phyloP scores from a whole-genome alignment of 2,329 filamentous ascomycete species.

The Grosmannia penicillata region DNA sequence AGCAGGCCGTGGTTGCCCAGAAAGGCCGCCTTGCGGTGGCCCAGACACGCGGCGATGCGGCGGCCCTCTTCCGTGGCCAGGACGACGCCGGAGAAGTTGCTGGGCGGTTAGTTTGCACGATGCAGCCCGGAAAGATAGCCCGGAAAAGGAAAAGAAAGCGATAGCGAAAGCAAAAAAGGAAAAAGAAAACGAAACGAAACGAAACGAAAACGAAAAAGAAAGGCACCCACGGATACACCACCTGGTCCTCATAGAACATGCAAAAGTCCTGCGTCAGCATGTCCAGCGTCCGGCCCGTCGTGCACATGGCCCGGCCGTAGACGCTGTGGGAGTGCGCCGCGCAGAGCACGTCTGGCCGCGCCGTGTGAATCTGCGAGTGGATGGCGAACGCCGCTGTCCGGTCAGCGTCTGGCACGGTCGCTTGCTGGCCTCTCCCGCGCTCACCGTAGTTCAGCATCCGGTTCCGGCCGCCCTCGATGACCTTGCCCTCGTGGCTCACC shows the following conservation, averaged over 20 bases:
- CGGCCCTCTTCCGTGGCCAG: constrained; percentile 34
- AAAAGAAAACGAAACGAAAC: no score
- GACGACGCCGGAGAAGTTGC: constrained; percentile 35
- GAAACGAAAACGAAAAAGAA: neutral
- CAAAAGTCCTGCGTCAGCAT: constrained; percentile 51
- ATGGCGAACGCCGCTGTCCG: constrained; percentile 13
- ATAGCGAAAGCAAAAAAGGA: neutral
- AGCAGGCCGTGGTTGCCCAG: constrained; percentile 41
- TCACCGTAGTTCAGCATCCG: constrained; percentile 16
- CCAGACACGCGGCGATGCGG: constrained; percentile 31
- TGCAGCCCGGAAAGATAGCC: neutral
- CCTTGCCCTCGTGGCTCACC: constrained; percentile 40
- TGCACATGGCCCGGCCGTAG: constrained; percentile 43
- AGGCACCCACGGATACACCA: constrained; percentile 20
- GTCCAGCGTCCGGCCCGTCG: constrained; percentile 45
- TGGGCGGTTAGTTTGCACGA: neutral
- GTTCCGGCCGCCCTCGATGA: constrained; percentile 43
- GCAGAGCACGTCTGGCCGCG: constrained; percentile 37
- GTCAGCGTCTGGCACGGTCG: neutral
- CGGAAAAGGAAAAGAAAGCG: no score
- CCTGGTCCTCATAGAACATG: constrained; percentile 39
- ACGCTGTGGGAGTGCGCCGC: constrained; percentile 39
- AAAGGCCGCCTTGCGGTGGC: constrained; percentile 33
- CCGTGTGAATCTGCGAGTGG: constrained; percentile 32
- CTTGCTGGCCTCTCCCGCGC: neutral